Evolutionary conservation across 257 asterid species (phyloP).

Genomic region (Plantago elongata): DNA sequence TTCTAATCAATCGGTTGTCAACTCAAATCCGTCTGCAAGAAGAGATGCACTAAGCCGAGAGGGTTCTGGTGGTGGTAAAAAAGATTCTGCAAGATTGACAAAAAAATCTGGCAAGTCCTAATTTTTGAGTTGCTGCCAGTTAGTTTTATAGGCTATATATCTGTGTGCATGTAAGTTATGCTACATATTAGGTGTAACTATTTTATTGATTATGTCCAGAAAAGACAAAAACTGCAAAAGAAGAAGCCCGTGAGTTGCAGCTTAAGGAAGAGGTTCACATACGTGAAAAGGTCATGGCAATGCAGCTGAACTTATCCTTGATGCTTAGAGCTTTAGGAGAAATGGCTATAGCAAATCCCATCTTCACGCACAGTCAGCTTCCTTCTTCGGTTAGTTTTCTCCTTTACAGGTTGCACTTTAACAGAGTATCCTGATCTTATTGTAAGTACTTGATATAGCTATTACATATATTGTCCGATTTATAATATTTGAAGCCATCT

Average conservation of each 20-base stretch:
- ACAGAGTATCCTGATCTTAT: neutral
- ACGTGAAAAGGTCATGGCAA: slow-evolving; percentile 58
- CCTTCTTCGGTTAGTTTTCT: slow-evolving; percentile 74
- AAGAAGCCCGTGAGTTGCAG: slow-evolving; percentile 97
- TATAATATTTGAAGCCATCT: neutral
- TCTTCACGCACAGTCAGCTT: slow-evolving; percentile 92
- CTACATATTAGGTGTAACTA: neutral
- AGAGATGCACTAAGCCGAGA: slow-evolving; percentile 57
- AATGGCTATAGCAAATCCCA: slow-evolving; percentile 86
- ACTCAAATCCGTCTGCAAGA: slow-evolving; percentile 47
- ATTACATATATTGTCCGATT: neutral
- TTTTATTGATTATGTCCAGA: slow-evolving; percentile 37
- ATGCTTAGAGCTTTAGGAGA: slow-evolving; percentile 90
- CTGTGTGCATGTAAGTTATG: neutral
- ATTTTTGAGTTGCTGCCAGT: slow-evolving; percentile 9
- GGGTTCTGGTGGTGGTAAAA: slow-evolving; percentile 47
- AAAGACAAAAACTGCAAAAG: slow-evolving; percentile 85
- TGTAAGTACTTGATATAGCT: neutral
- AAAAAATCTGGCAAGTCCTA: slow-evolving; percentile 67
- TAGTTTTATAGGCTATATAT: slow-evolving; percentile 4
- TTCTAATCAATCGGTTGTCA: slow-evolving; percentile 40
- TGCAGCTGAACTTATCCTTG: slow-evolving; percentile 65
- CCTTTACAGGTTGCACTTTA: slow-evolving; percentile 4
- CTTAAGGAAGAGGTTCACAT: slow-evolving; percentile 72
- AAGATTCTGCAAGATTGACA: slow-evolving; percentile 60